Conservation (phyloP, 176 grass and related monocot species). For the Bonia amplexicaulis region DNA sequence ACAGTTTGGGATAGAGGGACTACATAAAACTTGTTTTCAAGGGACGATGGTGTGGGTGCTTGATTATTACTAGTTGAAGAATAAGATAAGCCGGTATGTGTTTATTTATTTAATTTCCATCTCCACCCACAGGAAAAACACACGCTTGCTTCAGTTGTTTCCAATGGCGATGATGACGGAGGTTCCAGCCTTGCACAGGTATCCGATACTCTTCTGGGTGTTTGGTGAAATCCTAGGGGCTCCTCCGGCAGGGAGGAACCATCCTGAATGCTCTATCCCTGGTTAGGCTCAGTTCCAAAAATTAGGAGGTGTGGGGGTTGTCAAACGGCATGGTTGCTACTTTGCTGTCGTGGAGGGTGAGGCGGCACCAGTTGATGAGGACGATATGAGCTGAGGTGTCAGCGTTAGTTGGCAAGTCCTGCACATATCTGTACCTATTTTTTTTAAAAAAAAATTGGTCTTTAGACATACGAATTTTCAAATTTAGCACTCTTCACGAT, state of each 20-base stretch:
- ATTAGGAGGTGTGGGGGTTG: no score
- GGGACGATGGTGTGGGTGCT: neutral
- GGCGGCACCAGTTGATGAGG: neutral
- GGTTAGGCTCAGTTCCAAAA: neutral
- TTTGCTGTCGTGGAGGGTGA: neutral
- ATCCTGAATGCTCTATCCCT: neutral
- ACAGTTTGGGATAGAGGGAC: no score
- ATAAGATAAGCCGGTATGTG: neutral
- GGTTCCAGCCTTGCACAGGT: neutral
- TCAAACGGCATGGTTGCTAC: neutral
- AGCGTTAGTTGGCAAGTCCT: neutral
- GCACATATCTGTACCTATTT: no score
- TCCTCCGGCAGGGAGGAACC: neutral
- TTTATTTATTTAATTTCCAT: neutral
- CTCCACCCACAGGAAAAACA: neutral
- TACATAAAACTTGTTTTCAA: neutral
- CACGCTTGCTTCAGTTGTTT: neutral
- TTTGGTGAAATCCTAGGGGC: neutral
- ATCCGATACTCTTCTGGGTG: neutral
- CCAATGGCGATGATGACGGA: neutral
- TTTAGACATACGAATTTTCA: no score
- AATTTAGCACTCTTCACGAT: no score
- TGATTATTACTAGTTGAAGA: neutral
- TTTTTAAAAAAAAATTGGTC: no score
- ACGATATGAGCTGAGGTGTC: neutral